Evolutionary conservation across 2,329 filamentous ascomycete genomes (phyloP).

Genomic region (Endoconidiophora laricicola): DNA sequence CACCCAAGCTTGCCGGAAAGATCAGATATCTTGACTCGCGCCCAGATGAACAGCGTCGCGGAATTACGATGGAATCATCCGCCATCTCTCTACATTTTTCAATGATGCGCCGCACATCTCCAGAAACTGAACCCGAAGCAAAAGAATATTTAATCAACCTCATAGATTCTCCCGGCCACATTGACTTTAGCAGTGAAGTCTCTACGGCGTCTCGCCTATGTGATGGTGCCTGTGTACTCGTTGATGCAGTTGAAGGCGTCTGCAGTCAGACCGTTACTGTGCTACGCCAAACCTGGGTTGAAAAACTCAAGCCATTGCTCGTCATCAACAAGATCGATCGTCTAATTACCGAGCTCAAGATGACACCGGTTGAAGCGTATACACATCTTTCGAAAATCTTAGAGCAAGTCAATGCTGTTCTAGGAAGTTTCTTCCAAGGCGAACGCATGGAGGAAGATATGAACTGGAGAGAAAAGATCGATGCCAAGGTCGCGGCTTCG

Average conservation of each 20-base stretch:
- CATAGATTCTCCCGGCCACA: conserved; percentile 95
- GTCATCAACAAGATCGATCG: conserved; percentile 99
- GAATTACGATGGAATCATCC: conserved; percentile 99
- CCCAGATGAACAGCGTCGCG: conserved; percentile 85
- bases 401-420: conserved; percentile 92
- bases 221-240: conserved; percentile 83
- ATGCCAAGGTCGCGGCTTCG: conserved; percentile 62
- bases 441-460: conserved; percentile 98
- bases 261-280: conserved; percentile 98
- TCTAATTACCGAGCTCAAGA: conserved; percentile 81
- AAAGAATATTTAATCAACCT: conserved; percentile 93
- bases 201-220: conserved; percentile 89
- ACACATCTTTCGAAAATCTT: conserved; percentile 75
- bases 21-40: conserved; percentile 94
- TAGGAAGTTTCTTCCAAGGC: conserved; percentile 94
- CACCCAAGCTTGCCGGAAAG: conserved; percentile 90
- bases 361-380: conserved; percentile 81
- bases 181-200: conserved; percentile 96
- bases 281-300: conserved; percentile 82
- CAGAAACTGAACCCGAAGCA: conserved; percentile 50
- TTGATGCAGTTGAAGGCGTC: conserved; percentile 93
- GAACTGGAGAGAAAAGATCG: conserved; percentile 85
- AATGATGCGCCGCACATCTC: conserved; percentile 58
- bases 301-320: conserved; percentile 84
- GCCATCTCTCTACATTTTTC: conserved; percentile 95